Conservation (phyloP, 2,329 filamentous ascomycete genomes). For the Volutella citrinella region DNA sequence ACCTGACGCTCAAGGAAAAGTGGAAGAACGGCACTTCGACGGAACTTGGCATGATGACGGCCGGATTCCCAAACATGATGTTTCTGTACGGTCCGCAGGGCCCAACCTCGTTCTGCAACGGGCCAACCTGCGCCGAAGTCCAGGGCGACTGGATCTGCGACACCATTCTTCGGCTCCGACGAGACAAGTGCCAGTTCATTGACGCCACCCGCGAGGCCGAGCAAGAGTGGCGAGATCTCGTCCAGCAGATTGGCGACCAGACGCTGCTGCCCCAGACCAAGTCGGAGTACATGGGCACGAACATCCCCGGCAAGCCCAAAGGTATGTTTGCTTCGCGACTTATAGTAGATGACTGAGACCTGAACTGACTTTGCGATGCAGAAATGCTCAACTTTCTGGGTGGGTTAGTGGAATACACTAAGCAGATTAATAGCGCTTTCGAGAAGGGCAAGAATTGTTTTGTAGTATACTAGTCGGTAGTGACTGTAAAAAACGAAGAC, state of each 20-base stretch:
- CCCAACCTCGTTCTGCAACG: constrained; percentile 16
- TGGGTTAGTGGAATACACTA: background rate
- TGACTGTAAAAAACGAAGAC: no score
- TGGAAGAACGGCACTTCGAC: constrained; percentile 18
- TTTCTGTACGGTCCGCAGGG: constrained; percentile 24
- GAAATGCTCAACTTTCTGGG: background rate
- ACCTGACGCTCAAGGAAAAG: constrained; percentile 9
- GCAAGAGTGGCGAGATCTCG: no score
- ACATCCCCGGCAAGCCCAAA: background rate
- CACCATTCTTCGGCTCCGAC: no score
- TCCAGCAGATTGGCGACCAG: background rate
- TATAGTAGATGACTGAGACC: no score
- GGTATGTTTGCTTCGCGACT: background rate
- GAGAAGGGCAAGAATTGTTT: no score
- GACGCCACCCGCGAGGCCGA: no score
- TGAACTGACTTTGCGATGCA: no score
- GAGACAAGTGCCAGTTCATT: no score
- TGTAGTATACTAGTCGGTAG: background rate
- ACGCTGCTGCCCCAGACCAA: background rate
- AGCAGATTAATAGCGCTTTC: background rate
- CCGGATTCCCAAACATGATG: constrained; percentile 20
- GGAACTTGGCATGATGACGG: constrained; percentile 20
- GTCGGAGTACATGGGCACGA: background rate
- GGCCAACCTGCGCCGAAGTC: constrained; percentile 18
- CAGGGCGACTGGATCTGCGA: constrained; percentile 20